Base-by-base conservation (phyloP, 2,329 filamentous ascomycete species). In the Curvularia lunata region DNA sequence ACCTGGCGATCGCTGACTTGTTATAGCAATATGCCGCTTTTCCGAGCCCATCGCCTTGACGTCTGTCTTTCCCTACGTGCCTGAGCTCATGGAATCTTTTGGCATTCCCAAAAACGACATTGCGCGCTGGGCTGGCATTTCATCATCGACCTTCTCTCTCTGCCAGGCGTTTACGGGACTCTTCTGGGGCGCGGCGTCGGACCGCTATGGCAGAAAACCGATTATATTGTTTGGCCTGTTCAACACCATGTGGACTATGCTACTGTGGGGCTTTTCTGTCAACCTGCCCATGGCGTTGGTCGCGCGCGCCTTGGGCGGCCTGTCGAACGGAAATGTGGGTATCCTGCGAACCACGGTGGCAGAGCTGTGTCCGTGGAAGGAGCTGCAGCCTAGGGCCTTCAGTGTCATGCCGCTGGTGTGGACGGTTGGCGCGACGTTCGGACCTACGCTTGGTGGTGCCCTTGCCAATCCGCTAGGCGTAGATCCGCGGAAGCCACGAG, bases 261-360 rank as follows among this genome's bases (percentile, higher is more conserved):
- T 97, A 19, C 64, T 92, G 21, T 97, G 93, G 86, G 94, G 95
- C 6, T 87, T 97, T 77, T 92, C 92, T 0, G 89, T 84, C 3
- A 91, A 83, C 62, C 78, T 98, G 9, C 78, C 86, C 3, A 93
- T 95, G 91, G 91, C 93, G 0, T 88, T 99, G 40, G 75, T 83
- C 4, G 85, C 91, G 12, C 86, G 94, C 70, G 89, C 87, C 6
- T 80, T 97, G n/a, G 85, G 91, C 66, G 94, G 95, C 1, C 84
- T 88, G 9, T 88, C 90, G 43, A 97, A 97, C 72, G 95, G 94
- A 52, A 98, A 97, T 72, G 80, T 83, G 10, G 81, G 95, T 1
- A 97, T 97, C 61, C 89, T 97, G 62, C 82, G 93, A 64, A 96
- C 92, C 16, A 92, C 95, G 80, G 92, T 97, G 2, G 94, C 94